Base-by-base conservation (phyloP, 2,329 filamentous ascomycete species). In the Aureobasidium subglaciale region DNA sequence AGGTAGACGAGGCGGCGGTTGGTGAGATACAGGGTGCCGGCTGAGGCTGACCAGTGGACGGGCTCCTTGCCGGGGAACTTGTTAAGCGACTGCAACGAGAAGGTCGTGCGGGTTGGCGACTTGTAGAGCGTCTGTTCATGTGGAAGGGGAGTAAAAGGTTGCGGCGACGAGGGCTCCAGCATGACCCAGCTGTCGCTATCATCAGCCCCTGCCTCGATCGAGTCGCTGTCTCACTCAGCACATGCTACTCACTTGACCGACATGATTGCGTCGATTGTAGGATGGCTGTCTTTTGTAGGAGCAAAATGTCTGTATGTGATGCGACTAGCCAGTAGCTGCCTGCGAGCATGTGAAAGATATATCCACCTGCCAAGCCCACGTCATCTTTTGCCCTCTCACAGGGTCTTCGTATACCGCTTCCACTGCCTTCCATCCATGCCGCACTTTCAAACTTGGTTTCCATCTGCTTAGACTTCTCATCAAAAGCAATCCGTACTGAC, bases 121-220 rank as follows among this genome's bases (percentile, higher is more conserved):
- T 84, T 87, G 72, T 88, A 88, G 58, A 95, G 80, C 59, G 89
- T 84, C 63, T 84, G 84, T 75, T 97, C 92, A 68, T 87, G 85
- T 41, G 88, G 88, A 43, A 96, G 82, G 66, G 87, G 88, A 67
- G 95, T 86, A 72, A 96, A 93, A n/a, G 55, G 32, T 30, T 37
- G 55, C n/a, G 63, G 63, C 11, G 60, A 65, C 58, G 86, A 83
- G 8, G 48, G 74, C 67, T 86, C 84, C 66, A 95, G 83, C 91
- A 96, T 96, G 42, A 96, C 92, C 92, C 92, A 96, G 70, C 85
- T 88, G 69, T 22, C 20, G 11, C 50, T 25, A 16, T 38, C 7
- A 38, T 64, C 22, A 60, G 57, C 20, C 35, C 41, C 38, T 60
- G 59, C 59, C 58, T 57, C 42, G 59, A 56, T 58, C 38, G 29